phyloP scores from a whole-genome alignment of 257 asterid species.

The Lithospermum erythrorhizon region DNA sequence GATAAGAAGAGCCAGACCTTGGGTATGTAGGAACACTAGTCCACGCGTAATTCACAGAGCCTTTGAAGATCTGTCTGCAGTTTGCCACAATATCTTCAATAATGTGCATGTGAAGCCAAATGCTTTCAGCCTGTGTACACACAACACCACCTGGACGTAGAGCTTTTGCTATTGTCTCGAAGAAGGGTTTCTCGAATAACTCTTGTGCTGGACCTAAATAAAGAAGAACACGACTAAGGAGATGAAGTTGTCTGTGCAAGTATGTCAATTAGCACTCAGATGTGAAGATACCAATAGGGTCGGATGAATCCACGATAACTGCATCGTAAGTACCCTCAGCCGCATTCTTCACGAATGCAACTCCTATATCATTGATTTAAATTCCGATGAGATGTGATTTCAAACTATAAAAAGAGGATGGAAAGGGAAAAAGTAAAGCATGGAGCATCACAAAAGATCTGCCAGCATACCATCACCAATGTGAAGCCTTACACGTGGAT shows the following conservation, averaged over 20 bases:
- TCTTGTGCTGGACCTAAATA: conserved; percentile 91
- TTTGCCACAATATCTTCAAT: conserved; percentile 76
- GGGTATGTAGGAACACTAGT: conserved; percentile 98
- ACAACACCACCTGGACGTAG: conserved; percentile 99
- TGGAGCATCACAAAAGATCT: neutral
- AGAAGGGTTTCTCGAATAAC: conserved; percentile 96
- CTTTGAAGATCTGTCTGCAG: conserved; percentile 91
- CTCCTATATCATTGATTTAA: conserved; percentile 43
- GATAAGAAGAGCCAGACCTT: conserved; percentile 30
- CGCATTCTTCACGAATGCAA: conserved; percentile 80
- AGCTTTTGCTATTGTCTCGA: conserved; percentile 70
- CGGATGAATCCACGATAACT: conserved; percentile 91
- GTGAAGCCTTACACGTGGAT: conserved; percentile 86
- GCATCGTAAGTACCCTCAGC: conserved; percentile 92
- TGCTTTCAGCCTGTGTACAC: conserved; percentile 98
- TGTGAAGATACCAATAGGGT: conserved; percentile 61
- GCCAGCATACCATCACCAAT: conserved; percentile 73
- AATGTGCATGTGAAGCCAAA: conserved; percentile 99
- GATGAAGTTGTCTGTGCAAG: neutral
- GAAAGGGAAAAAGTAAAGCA: neutral
- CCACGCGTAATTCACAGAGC: conserved; percentile 98
- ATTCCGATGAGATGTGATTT: conserved; percentile 1
- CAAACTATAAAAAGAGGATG: conserved; percentile 1
- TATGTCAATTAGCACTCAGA: neutral
- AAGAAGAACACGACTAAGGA: neutral